Percentiles rank a stretch among this genome's conserved stretches.
Evolutionary conservation across 2,329 filamentous ascomycete species (phyloP).

Genomic region (Didymella glomerata): DNA sequence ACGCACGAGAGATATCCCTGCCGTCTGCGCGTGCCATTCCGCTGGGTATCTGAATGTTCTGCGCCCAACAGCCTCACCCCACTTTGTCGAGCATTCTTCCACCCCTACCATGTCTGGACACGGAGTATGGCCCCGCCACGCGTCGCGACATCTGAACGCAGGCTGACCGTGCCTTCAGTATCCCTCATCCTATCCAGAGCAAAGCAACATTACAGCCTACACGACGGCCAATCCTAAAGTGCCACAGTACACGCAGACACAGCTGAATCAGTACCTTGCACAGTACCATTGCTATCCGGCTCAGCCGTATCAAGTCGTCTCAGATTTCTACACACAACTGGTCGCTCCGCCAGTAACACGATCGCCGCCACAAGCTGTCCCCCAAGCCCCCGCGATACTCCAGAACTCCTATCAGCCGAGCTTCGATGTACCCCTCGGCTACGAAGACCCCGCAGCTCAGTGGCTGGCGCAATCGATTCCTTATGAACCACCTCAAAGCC

Average conservation of each 20-base stretch:
- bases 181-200: not conserved
- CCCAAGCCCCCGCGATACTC: not conserved
- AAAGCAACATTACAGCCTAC: not conserved
- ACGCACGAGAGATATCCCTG: not conserved
- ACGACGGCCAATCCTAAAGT: not conserved
- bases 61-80: not conserved
- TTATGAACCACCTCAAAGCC: not conserved
- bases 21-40: not conserved
- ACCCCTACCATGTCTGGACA: not conserved
- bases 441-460: not conserved
- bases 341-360: not conserved
- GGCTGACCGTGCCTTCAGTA: not conserved
- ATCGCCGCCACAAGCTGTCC: not conserved
- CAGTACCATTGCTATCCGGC: slow-evolving; percentile 44
- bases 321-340: slow-evolving; percentile 12
- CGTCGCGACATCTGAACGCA: not conserved
- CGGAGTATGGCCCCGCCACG: not conserved
- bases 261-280: slow-evolving; percentile 42
- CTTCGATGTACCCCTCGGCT: not conserved
- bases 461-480: not conserved
- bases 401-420: not conserved
- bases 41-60: not conserved
- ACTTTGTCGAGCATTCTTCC: not conserved
- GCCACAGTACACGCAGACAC: slow-evolving; percentile 42
- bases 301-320: slow-evolving; percentile 39